Conservation (phyloP, 2,329 filamentous ascomycete species). For the Beauveria asiatica region DNA sequence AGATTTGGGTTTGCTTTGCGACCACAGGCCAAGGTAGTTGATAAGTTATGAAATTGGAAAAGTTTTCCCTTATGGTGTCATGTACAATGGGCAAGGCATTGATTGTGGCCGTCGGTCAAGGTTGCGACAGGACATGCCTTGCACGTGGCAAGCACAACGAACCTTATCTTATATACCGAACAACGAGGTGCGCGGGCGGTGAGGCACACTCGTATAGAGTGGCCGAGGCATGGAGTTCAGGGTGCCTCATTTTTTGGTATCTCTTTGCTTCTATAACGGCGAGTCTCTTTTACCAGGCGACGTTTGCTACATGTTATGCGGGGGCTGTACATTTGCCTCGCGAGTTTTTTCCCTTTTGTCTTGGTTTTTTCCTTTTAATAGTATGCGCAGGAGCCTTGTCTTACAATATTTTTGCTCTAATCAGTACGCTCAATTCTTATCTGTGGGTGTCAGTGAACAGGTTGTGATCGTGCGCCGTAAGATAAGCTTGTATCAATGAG, state of each 20-base stretch:
- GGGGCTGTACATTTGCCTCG: constrained; percentile 1
- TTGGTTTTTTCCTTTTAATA: constrained; percentile 10
- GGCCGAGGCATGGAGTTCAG: not conserved
- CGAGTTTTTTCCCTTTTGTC: constrained; percentile 6
- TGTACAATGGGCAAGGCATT: constrained; percentile 3
- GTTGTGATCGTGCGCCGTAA: not conserved
- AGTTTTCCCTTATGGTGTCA: constrained; percentile 6
- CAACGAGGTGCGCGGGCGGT: not conserved
- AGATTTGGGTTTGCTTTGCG: not conserved
- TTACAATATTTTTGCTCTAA: constrained; percentile 11
- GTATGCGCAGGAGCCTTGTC: constrained; percentile 11
- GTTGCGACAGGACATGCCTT: constrained; percentile 1
- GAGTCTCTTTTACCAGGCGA: not conserved
- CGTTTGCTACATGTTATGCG: constrained; percentile 6
- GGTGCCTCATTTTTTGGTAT: constrained; percentile 4
- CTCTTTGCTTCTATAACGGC: constrained; percentile 1
- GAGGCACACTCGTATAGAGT: not conserved
- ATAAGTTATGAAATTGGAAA: constrained; percentile 10
- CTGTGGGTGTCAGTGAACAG: not conserved
- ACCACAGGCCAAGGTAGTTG: not conserved
- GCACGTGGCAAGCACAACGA: not conserved
- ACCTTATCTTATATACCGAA: constrained; percentile 2
- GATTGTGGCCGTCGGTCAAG: not conserved
- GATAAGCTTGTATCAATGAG: not conserved
- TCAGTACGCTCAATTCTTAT: not conserved